Evolutionary conservation across 352 stramenopile genomes (phyloP).

Genomic region (Phytopythium chamaehyphon): DNA sequence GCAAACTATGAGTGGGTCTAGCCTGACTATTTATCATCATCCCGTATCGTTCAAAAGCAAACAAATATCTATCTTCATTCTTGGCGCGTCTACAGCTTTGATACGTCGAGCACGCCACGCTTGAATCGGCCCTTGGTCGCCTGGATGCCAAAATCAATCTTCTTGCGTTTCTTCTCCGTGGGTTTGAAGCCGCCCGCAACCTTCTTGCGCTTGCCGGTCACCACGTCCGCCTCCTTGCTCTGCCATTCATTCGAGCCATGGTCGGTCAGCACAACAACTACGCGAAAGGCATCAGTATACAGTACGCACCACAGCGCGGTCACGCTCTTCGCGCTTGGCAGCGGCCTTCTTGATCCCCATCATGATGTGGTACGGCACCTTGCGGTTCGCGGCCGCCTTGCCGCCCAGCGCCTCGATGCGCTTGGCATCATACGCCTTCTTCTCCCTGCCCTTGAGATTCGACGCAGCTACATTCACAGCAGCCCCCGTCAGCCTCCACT

Average conservation of each 20-base stretch:
- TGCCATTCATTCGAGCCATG: conserved; percentile 16
- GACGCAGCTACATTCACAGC: conserved; percentile 23
- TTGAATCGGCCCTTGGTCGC: conserved; percentile 73
- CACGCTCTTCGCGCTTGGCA: conserved; percentile 39
- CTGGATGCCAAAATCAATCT: conserved; percentile 69
- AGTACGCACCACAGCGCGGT: conserved; percentile 49
- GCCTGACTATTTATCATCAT: conserved; percentile 6
- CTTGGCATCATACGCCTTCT: conserved; percentile 69
- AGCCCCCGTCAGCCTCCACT: conserved; percentile 3
- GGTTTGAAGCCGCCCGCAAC: conserved; percentile 12
- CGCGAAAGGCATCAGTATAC: neutral
- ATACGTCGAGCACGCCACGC: conserved; percentile 69
- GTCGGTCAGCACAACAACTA: neutral
- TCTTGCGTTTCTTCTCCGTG: conserved; percentile 51
- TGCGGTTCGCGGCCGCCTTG: conserved; percentile 50
- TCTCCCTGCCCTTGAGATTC: conserved; percentile 75
- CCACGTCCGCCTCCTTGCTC: conserved; percentile 64
- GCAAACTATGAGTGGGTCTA: conserved; percentile 75
- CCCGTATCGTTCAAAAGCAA: neutral
- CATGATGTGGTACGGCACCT: conserved; percentile 68
- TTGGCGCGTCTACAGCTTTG: conserved; percentile 28
- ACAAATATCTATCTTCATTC: neutral
- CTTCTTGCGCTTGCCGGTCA: conserved; percentile 60
- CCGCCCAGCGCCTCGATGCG: conserved; percentile 67
- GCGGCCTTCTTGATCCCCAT: conserved; percentile 70